Conservation (phyloP, 768 basidiomycete species). For the Cystobasidium tubakii region DNA sequence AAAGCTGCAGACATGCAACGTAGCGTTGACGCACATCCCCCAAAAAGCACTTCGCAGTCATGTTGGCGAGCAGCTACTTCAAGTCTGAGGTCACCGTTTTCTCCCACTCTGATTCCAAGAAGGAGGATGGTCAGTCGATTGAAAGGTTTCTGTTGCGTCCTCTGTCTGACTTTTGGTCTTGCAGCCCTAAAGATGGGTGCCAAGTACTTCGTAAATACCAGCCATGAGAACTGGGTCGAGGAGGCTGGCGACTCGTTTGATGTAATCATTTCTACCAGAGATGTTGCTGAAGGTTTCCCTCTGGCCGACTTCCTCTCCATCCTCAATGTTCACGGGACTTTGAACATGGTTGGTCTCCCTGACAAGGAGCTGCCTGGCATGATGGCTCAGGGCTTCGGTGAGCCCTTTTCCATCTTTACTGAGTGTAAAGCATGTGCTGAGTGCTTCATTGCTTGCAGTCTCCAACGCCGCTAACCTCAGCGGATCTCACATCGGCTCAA, state of each 20-base stretch:
- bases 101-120: slow-evolving; percentile 48
- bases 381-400: slow-evolving; percentile 34
- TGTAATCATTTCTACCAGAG: slow-evolving; percentile 33
- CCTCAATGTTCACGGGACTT: slow-evolving; percentile 56
- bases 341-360: slow-evolving; percentile 54
- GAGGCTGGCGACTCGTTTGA: slow-evolving; percentile 45
- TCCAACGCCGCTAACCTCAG: slow-evolving; percentile 44
- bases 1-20: slow-evolving; percentile 9
- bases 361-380: slow-evolving; percentile 40
- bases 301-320: slow-evolving; percentile 57
- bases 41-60: slow-evolving; percentile 18
- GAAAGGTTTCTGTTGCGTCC: background rate
- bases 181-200: slow-evolving; percentile 57
- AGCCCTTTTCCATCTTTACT: background rate
- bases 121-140: slow-evolving; percentile 53
- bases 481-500: slow-evolving; percentile 56
- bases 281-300: slow-evolving; percentile 48
- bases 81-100: slow-evolving; percentile 47
- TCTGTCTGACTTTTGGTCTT: background rate
- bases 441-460: too few relatives aligned
- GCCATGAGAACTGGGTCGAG: slow-evolving; percentile 40
- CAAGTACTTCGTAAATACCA: slow-evolving; percentile 55
- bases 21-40: slow-evolving; percentile 29
- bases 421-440: background rate
- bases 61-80: slow-evolving; percentile 44